phyloP scores from a whole-genome alignment of 106 monocot genomes.

The Acorus gramineus region DNA sequence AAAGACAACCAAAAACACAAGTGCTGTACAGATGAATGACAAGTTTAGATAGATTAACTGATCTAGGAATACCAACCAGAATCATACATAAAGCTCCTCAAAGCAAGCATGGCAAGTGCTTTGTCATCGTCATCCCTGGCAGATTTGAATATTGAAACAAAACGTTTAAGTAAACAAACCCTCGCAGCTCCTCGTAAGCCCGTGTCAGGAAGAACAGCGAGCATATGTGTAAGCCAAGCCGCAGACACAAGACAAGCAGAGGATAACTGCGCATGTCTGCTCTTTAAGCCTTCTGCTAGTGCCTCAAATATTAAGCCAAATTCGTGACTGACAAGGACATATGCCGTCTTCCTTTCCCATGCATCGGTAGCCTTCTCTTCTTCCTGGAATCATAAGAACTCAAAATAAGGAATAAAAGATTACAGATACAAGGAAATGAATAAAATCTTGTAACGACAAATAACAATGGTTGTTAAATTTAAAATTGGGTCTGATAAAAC shows the following conservation, averaged over 20 bases:
- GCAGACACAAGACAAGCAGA: conserved; percentile 50
- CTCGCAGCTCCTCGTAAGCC: conserved; percentile 51
- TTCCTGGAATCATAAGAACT: conserved; percentile 13
- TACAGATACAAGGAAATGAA: too few species aligned
- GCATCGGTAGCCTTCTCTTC: conserved; percentile 45
- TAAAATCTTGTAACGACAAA: too few species aligned
- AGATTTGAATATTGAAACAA: conserved; percentile 21
- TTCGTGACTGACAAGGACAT: conserved; percentile 38
- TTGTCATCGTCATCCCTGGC: conserved; percentile 34
- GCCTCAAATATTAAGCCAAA: conserved; percentile 51
- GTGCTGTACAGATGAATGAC: too few species aligned
- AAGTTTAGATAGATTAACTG: too few species aligned
- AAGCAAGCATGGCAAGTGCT: conserved; percentile 44
- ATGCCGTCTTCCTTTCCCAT: conserved; percentile 57
- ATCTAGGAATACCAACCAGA: conserved; percentile 18
- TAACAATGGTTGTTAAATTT: too few species aligned
- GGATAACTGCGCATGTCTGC: conserved; percentile 21
- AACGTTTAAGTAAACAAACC: conserved; percentile 18
- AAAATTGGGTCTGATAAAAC: too few species aligned
- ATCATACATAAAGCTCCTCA: conserved; percentile 51
- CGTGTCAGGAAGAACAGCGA: conserved; percentile 49
- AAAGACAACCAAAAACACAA: too few species aligned
- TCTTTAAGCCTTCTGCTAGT: conserved; percentile 34
- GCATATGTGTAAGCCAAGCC: conserved; percentile 47
- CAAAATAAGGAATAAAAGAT: not conserved